Evolutionary conservation across 2,329 filamentous ascomycete species (phyloP).

Genomic region (Colletotrichum chrysophilum): DNA sequence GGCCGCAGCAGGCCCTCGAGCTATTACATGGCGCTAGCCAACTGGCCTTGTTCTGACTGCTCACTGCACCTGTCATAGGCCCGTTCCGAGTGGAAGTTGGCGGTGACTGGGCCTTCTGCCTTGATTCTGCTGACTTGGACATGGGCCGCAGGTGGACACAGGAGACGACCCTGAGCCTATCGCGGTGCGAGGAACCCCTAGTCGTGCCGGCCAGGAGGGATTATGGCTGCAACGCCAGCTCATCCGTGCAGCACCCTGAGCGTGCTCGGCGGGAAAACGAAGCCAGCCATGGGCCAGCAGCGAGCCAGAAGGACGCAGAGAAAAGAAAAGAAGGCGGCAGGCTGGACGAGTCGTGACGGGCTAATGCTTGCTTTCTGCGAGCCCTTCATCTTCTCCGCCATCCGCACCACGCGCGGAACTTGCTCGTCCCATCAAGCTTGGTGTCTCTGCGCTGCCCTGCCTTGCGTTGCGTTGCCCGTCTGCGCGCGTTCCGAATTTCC

Average conservation of each 20-base stretch:
- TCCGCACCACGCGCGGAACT: slow-evolving; percentile 3
- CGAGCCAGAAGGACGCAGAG: background rate
- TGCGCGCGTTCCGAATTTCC: background rate
- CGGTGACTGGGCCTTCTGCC: slow-evolving; percentile 41
- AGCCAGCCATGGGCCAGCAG: background rate
- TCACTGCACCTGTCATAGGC: slow-evolving; percentile 46
- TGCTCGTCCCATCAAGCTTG: slow-evolving; percentile 6
- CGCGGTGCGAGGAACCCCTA: slow-evolving; percentile 34
- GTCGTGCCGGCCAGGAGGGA: slow-evolving; percentile 41
- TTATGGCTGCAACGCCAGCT: slow-evolving; percentile 50
- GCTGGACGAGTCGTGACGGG: background rate
- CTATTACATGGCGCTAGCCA: slow-evolving; percentile 24
- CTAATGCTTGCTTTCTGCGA: background rate
- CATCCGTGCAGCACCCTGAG: slow-evolving; percentile 41
- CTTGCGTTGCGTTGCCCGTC: background rate
- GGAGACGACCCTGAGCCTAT: slow-evolving; percentile 47
- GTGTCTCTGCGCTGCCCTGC: background rate
- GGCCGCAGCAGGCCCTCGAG: slow-evolving; percentile 41
- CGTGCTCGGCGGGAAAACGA: background rate
- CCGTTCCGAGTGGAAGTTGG: slow-evolving; percentile 29
- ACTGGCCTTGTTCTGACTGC: slow-evolving; percentile 47
- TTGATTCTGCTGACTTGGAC: slow-evolving; percentile 45
- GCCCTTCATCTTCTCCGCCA: background rate
- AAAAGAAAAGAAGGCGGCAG: slow-evolving; percentile 9
- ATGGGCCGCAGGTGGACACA: slow-evolving; percentile 40